Percentiles rank a stretch among this genome's conserved stretches.
phyloP scores from a whole-genome alignment of 495 filamentous ascomycete genomes.

The Aspergillus bertholletiae region DNA sequence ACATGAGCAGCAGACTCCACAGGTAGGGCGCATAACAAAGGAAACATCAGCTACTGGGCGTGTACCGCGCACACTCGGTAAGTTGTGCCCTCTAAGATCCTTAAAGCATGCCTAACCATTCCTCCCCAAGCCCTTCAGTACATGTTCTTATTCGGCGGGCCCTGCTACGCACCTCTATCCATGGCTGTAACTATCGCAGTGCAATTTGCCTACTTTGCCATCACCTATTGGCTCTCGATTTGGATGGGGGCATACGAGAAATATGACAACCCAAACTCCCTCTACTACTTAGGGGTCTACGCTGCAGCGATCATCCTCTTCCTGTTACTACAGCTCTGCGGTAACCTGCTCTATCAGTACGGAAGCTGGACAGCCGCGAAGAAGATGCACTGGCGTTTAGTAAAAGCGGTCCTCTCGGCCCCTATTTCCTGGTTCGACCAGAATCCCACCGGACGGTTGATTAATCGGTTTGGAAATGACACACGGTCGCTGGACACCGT shows the following conservation, averaged over 20 bases:
- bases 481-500: constrained; percentile 63
- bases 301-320: constrained; percentile 16
- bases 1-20: background rate
- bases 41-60: constrained; percentile 22
- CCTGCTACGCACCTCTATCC: constrained; percentile 13
- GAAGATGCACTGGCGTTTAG: constrained; percentile 59
- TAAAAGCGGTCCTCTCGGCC: constrained; percentile 68
- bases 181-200: constrained; percentile 18
- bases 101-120: background rate
- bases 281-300: constrained; percentile 23
- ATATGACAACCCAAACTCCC: constrained; percentile 9
- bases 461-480: constrained; percentile 74
- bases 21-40: constrained; percentile 5
- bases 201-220: constrained; percentile 22
- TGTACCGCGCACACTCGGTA: constrained; percentile 23
- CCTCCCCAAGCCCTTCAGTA: constrained; percentile 19
- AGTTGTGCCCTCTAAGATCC: constrained; percentile 1
- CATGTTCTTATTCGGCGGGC: constrained; percentile 20
- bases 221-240: constrained; percentile 27
- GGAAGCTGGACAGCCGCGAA: constrained; percentile 44
- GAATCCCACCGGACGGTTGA: constrained; percentile 82
- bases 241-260: constrained; percentile 24
- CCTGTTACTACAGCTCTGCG: constrained; percentile 19
- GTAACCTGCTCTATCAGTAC: constrained; percentile 23
- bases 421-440: constrained; percentile 89